Evolutionary conservation across 1,284 basidiomycete species (phyloP).

Genomic region (Cryptococcus sp.): DNA sequence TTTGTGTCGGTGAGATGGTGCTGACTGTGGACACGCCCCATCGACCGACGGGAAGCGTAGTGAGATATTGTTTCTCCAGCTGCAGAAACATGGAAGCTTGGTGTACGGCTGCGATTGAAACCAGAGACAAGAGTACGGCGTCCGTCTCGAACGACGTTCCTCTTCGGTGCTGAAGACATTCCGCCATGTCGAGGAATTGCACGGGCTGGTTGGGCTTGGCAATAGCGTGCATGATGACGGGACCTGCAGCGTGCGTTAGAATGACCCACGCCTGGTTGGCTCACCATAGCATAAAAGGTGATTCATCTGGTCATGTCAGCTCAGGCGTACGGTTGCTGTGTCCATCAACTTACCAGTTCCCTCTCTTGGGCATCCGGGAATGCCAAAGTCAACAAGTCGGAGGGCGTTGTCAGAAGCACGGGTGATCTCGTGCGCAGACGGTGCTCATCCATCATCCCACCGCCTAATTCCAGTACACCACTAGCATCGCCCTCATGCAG

Average conservation of each 20-base stretch:
- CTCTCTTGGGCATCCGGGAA: conserved; percentile 17
- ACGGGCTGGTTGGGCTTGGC: conserved; percentile 15
- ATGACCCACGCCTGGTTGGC: background rate
- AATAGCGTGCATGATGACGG: conserved; percentile 18
- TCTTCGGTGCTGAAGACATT: conserved; percentile 15
- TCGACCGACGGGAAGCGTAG: conserved; percentile 8
- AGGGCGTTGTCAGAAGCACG: conserved; percentile 8
- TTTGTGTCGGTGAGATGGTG: background rate
- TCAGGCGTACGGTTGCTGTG: background rate
- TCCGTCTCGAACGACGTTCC: conserved; percentile 20
- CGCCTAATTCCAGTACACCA: background rate
- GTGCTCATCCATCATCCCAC: no score
- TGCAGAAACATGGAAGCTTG: conserved; percentile 19
- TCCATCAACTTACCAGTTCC: conserved; percentile 12
- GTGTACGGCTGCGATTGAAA: conserved; percentile 23
- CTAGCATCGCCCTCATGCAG: background rate
- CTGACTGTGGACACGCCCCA: conserved; percentile 6
- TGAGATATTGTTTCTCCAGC: conserved; percentile 13
- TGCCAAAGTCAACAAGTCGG: conserved; percentile 7
- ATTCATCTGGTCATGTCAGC: conserved; percentile 8
- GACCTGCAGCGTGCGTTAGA: conserved; percentile 4
- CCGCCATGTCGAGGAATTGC: conserved; percentile 17
- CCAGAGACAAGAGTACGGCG: conserved; percentile 17
- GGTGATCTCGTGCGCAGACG: background rate
- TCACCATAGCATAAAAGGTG: conserved; percentile 19